These are phyloP conservation scores for Dipteronia sinensis DNA, from an alignment of 345 rosid genomes.

Conservation along the genomic window DNA sequence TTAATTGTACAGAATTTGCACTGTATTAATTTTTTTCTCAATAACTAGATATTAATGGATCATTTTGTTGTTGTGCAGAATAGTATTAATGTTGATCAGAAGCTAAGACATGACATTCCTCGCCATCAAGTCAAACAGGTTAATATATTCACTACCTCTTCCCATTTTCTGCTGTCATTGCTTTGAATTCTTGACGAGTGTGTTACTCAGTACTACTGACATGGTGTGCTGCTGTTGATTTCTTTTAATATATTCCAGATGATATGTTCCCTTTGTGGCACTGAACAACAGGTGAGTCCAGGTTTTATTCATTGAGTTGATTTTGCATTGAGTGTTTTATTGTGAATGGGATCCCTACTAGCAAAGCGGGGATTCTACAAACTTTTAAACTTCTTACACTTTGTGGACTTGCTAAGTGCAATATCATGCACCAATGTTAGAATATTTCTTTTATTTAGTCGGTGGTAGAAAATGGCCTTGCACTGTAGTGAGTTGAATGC, in stretches of 20 bases:
- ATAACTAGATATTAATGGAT: neutral
- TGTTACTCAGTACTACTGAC: conserved; percentile 8
- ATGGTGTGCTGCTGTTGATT: neutral
- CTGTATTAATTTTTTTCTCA: no score
- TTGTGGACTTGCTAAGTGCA: neutral
- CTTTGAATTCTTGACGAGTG: neutral
- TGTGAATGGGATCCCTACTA: neutral
- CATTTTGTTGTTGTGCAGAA: conserved; percentile 48
- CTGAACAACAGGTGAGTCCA: conserved; percentile 76
- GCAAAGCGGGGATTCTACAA: neutral
- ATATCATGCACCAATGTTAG: neutral
- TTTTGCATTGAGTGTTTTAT: neutral
- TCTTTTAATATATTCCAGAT: conserved; percentile 39
- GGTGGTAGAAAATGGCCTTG: neutral
- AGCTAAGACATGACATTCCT: conserved; percentile 75
- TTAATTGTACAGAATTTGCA: neutral
- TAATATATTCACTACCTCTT: conserved; percentile 11
- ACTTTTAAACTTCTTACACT: neutral
- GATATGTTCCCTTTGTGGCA: conserved; percentile 79
- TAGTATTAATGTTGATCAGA: conserved; percentile 55
- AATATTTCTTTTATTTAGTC: neutral
- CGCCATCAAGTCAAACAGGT: conserved; percentile 75
- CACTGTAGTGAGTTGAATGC: neutral
- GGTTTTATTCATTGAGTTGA: conserved; percentile 4
- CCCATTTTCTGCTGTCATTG: neutral